Percentiles rank a stretch among this genome's conserved stretches.
These are phyloP conservation scores for Podospora bellae-mahoneyi DNA, from an alignment of 495 filamentous ascomycete species.

Conservation along the genomic window DNA sequence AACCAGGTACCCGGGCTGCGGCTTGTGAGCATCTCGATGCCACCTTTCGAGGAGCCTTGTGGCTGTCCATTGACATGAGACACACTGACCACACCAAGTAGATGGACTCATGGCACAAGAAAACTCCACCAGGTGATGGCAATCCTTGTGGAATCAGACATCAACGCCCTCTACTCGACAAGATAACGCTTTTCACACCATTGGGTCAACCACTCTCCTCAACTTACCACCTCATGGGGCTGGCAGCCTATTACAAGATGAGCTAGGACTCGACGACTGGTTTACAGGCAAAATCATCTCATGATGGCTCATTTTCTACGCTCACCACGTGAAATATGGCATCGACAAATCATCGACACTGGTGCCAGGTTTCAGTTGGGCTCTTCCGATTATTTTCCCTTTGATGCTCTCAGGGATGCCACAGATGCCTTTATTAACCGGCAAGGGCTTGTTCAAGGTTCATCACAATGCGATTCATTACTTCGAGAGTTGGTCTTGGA, in stretches of 20 bases:
- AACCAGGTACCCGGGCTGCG: not conserved
- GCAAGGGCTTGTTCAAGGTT: slow-evolving; percentile 10
- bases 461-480: slow-evolving; percentile 13
- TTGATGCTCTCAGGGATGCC: slow-evolving; percentile 6
- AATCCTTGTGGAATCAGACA: not conserved
- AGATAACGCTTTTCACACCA: too few species aligned
- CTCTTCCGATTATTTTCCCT: slow-evolving; percentile 3
- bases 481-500: slow-evolving; percentile 17
- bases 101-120: not conserved
- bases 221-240: not conserved
- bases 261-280: not conserved
- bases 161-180: too few species aligned
- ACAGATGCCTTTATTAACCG: slow-evolving; percentile 13
- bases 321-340: slow-evolving; percentile 12
- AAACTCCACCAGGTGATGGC: not conserved
- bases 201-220: not conserved
- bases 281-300: not conserved
- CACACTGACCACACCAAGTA: not conserved
- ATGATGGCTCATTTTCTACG: slow-evolving; percentile 11
- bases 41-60: not conserved
- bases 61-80: not conserved
- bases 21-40: not conserved
- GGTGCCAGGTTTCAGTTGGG: slow-evolving; percentile 5
- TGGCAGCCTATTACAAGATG: not conserved
- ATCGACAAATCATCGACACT: slow-evolving; percentile 14